phyloP scores from a whole-genome alignment of 768 basidiomycete species.

The Steccherinum ochraceum region DNA sequence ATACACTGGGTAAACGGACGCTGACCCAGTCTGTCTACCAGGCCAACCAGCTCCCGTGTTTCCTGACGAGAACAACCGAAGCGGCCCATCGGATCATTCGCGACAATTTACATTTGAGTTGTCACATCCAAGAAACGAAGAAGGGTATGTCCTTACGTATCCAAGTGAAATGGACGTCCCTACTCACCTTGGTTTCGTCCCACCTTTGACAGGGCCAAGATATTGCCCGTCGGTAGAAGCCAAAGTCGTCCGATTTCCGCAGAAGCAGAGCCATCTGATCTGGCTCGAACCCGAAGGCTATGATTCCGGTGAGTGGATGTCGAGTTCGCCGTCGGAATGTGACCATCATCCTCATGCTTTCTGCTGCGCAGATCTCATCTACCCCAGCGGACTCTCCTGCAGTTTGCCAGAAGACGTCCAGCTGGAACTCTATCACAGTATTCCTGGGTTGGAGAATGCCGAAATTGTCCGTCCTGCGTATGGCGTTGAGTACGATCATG shows the following conservation, averaged over 20 bases:
- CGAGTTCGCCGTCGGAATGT: not conserved
- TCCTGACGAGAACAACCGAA: constrained; percentile 65
- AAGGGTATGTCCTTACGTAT: constrained; percentile 45
- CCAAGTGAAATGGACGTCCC: not conserved
- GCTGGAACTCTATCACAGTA: constrained; percentile 74
- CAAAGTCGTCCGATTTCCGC: constrained; percentile 73
- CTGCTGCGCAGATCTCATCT: constrained; percentile 66
- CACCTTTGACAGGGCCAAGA: constrained; percentile 55
- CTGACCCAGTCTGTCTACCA: constrained; percentile 20
- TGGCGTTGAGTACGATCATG: constrained; percentile 89
- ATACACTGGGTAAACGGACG: not conserved
- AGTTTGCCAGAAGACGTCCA: constrained; percentile 85
- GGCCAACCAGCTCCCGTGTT: constrained; percentile 71
- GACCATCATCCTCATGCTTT: not conserved
- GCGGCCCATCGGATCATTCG: constrained; percentile 70
- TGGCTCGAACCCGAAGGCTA: constrained; percentile 95
- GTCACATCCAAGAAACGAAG: constrained; percentile 86
- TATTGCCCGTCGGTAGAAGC: constrained; percentile 91
- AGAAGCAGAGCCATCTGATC: constrained; percentile 64
- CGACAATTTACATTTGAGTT: constrained; percentile 68
- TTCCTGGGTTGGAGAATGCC: constrained; percentile 80
- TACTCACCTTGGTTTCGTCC: not conserved
- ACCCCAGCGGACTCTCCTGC: constrained; percentile 86
- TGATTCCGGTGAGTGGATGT: constrained; percentile 56
- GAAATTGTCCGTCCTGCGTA: constrained; percentile 83